Evolutionary conservation across 768 basidiomycete genomes (phyloP), one percentile per base, ranked within the genome.

Genomic region (Lepiota brunneoincarnata): DNA sequence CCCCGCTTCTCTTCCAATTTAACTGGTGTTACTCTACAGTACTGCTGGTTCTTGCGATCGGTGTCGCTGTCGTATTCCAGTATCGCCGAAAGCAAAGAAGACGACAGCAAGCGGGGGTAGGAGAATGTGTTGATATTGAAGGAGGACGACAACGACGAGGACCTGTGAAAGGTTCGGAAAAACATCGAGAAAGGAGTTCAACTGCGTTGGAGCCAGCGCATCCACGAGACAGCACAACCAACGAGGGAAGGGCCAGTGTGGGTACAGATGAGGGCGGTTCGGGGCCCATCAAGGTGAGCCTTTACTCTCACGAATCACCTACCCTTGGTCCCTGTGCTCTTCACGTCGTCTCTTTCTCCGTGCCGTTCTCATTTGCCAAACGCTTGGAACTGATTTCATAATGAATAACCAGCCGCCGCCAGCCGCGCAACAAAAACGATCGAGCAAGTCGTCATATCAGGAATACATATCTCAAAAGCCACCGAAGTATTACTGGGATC

Each of bases 401-500:
- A 34, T 50, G 49, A 20, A 3, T 12, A 15, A 37, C 4, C 21
- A 55, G 17, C 48, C 48, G 34, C 37, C 58, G n/a, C 34, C 54
- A 42, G 40, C 48, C 20, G 37, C 49, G 17, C 56, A 56, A 14
- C 46, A 21, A 46, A 42, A 51, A 14, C 50, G 61, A 37, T 52
- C 60, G 17, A 57, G 61, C 15, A 61, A 63, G 34, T 63, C 60
- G 4, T 59, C 66, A 37, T 65, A 67, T 50, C 59, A 63, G 38
- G 65, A 65, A 17, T 61, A 61, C 49, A 59, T 61, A 18, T 62
- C 65, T 15, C 63, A 65, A 40, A 65, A 67, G 39, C 67, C 62
- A 28, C 66, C 66, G 31, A 65, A 64, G 44, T 69, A 71, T 47
- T 68, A 71, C 47, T 71, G 68, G 68, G 63, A 67, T 21, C 55